phyloP scores from a whole-genome alignment of 148 eudicot species.

The Vaccinium corymbosum region DNA sequence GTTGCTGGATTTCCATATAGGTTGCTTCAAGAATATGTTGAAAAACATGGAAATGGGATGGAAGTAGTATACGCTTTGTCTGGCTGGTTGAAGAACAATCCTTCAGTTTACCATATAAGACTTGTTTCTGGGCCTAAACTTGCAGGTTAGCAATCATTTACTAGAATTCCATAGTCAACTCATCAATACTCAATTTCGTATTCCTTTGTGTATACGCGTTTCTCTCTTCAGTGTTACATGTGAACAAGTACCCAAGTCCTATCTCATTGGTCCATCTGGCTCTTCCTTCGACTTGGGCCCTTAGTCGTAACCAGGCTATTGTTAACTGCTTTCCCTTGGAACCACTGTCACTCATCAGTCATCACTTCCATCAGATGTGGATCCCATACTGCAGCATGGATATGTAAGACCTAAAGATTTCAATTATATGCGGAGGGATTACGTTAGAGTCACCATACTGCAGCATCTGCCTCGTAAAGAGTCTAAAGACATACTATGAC shows the following conservation, averaged over 20 bases:
- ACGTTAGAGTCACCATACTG: neutral
- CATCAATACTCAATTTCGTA: neutral
- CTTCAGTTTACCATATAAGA: conserved; percentile 59
- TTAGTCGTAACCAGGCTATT: neutral
- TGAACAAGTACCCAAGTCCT: neutral
- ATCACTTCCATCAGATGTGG: neutral
- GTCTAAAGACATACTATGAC: neutral
- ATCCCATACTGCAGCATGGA: no score
- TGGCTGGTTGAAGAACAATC: conserved; percentile 83
- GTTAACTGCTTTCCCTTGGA: neutral
- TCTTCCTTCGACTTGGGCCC: neutral
- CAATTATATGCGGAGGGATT: neutral
- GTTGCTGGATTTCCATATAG: conserved; percentile 32
- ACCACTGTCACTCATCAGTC: neutral
- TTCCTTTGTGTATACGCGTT: neutral
- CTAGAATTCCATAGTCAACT: neutral
- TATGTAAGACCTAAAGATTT: neutral
- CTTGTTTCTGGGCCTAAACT: conserved; percentile 78
- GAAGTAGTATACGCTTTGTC: conserved; percentile 75
- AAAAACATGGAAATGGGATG: conserved; percentile 49
- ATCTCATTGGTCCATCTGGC: neutral
- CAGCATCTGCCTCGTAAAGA: neutral
- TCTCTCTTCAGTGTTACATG: neutral
- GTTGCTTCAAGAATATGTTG: conserved; percentile 81
- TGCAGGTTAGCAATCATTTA: conserved; percentile 48